A percentile compares a stretch with the other conserved stretches of the same genome.
Conservation (phyloP, 2,329 filamentous ascomycete genomes). For the Diplodia seriata region DNA sequence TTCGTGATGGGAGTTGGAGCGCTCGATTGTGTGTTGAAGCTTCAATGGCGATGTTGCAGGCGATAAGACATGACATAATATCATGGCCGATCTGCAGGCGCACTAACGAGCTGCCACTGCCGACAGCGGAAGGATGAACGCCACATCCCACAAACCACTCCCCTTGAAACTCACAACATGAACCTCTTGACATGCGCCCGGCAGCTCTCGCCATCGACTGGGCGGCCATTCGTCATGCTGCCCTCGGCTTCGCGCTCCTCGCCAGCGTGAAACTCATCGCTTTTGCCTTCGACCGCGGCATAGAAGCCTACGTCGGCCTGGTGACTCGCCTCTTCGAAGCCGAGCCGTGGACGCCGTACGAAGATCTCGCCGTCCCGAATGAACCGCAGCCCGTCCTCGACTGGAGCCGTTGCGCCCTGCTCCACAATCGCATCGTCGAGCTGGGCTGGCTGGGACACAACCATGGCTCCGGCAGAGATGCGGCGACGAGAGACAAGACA, state of each 20-base stretch:
- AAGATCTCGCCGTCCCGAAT: conserved; percentile 7
- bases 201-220: neutral
- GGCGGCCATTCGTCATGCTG: neutral
- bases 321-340: neutral
- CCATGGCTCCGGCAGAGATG: neutral
- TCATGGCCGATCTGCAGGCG: no score
- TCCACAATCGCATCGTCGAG: conserved; percentile 30
- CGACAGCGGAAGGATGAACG: neutral
- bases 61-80: no score
- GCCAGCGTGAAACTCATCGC: conserved; percentile 3
- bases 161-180: neutral
- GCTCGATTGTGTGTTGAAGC: no score
- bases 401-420: conserved; percentile 7
- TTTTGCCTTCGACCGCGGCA: neutral
- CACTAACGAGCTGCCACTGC: no score
- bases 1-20: no score
- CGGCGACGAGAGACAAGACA: neutral
- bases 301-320: neutral
- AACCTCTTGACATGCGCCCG: neutral
- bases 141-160: neutral
- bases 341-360: neutral
- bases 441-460: conserved; percentile 21
- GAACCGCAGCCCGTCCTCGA: conserved; percentile 5
- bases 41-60: no score
- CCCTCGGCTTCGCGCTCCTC: conserved; percentile 10